phyloP scores from a whole-genome alignment of 108 stramenopile species.

The Skeletonema menzelii region DNA sequence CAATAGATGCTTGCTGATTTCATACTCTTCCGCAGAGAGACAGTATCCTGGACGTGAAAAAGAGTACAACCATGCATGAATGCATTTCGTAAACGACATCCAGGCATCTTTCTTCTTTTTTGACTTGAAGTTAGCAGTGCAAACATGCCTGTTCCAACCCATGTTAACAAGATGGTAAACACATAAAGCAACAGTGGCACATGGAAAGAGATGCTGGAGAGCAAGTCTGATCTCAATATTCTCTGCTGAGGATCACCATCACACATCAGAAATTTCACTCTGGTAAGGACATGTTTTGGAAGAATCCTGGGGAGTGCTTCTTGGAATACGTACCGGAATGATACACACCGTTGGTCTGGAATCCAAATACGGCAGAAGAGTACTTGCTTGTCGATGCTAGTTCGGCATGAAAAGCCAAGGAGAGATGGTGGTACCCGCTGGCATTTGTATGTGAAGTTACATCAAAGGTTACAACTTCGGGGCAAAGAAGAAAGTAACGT shows the following conservation, averaged over 20 bases:
- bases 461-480: neutral
- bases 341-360: neutral
- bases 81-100: too few species aligned
- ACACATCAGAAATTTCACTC: neutral
- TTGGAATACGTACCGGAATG: neutral
- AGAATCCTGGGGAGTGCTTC: neutral
- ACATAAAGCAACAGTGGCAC: too few species aligned
- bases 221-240: too few species aligned
- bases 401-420: conserved; percentile 3
- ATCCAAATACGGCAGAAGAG: conserved; percentile 2
- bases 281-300: neutral
- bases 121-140: too few species aligned
- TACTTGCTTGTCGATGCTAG: neutral
- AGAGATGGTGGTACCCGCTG: neutral
- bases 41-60: too few species aligned
- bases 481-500: neutral
- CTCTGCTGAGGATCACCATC: conserved; percentile 7
- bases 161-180: too few species aligned
- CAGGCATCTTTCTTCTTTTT: too few species aligned
- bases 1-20: too few species aligned
- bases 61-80: too few species aligned
- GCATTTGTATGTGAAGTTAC: neutral
- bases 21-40: too few species aligned
- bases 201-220: too few species aligned
- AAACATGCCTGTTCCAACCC: too few species aligned